A percentile compares a stretch with the other conserved stretches of the same genome.
These are phyloP conservation scores for Cenchrus purpureus DNA, from an alignment of 176 grass and related monocot genomes.

Conservation along the genomic window DNA sequence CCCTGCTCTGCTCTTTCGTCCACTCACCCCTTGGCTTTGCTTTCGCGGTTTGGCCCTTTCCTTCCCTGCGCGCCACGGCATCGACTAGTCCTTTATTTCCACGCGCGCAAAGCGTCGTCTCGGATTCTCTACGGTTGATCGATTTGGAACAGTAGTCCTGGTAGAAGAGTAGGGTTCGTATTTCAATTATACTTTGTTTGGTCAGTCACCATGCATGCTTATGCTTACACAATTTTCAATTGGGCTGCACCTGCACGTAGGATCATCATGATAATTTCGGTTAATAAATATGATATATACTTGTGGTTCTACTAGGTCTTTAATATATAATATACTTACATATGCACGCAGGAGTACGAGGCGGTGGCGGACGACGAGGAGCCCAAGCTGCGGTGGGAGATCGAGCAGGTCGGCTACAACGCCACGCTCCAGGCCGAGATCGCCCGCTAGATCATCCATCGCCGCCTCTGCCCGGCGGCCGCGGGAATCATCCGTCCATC, in stretches of 20 bases:
- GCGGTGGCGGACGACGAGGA: constrained; percentile 60
- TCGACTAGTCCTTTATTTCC: not conserved
- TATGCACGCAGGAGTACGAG: constrained; percentile 59
- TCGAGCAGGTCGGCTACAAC: constrained; percentile 68
- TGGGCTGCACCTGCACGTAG: too few relatives aligned
- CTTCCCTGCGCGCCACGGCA: constrained; percentile 20
- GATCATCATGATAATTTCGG: too few relatives aligned
- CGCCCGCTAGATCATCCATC: constrained; percentile 10
- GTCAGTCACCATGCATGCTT: too few relatives aligned
- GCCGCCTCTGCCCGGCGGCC: too few relatives aligned
- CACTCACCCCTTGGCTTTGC: too few relatives aligned
- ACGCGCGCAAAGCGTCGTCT: not conserved
- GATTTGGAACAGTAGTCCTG: not conserved
- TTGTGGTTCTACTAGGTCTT: too few relatives aligned
- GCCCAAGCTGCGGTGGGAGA: constrained; percentile 80
- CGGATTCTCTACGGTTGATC: not conserved
- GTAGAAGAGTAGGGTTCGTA: not conserved
- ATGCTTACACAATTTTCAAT: too few relatives aligned
- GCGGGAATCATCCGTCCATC: too few relatives aligned
- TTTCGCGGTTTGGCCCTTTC: too few relatives aligned
- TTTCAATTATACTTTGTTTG: not conserved
- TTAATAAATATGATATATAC: too few relatives aligned
- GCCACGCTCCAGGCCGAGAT: constrained; percentile 56
- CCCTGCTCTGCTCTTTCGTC: too few relatives aligned
- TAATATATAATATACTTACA: too few relatives aligned